Base-by-base conservation (phyloP, 306 rosid genomes). In the Sechiopsis laciniata region DNA sequence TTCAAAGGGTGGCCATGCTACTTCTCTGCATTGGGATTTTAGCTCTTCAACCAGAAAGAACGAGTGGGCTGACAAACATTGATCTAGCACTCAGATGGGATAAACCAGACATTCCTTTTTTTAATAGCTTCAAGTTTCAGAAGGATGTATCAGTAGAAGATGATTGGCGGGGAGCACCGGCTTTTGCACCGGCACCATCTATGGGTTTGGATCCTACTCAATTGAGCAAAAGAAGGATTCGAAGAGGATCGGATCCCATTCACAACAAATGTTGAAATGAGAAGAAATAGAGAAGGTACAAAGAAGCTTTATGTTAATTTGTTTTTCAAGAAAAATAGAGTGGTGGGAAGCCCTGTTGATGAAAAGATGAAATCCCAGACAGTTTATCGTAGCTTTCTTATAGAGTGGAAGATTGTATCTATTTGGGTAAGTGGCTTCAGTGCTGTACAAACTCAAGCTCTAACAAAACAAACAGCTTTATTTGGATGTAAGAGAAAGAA, bases 191-290 rank as follows among this genome's bases (percentile, higher is more conserved):
- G 73, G 83, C 92, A 1, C 89, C 97, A 74, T 82, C 87, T 29
- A 48, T 82, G 76, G 79, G 79, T 17, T 85, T 87, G 20, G 88
- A 90, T 86, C 88, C 88, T 20, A 83, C 82, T 72, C 92, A 85
- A 66, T 87, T 93, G 32, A 83, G 89, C 84, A 90, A 94, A 71
- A 82, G 98, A 77, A 63, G 88, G 55, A 87, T 89, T 63, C 57
- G 82, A 65, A 82, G 78, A 78, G 98, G 98, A 51, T 88, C 98
- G 26, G 95, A 94, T 76, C 98, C 98, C 21, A 94, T 94, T 84
- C 97, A 94, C 81, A 94, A 94, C 81, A 87, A 89, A 82, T 7
- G 92, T 53, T 94, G 83, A 91, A 75, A 77, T 45, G 32, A 69
- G 52, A 64, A 46, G 40, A 48, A 68, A 45, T 11, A 35, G 20